A percentile compares a stretch with the other conserved stretches of the same genome.
phyloP scores from a whole-genome alignment of 345 rosid species.

The Melaleuca alternifolia region DNA sequence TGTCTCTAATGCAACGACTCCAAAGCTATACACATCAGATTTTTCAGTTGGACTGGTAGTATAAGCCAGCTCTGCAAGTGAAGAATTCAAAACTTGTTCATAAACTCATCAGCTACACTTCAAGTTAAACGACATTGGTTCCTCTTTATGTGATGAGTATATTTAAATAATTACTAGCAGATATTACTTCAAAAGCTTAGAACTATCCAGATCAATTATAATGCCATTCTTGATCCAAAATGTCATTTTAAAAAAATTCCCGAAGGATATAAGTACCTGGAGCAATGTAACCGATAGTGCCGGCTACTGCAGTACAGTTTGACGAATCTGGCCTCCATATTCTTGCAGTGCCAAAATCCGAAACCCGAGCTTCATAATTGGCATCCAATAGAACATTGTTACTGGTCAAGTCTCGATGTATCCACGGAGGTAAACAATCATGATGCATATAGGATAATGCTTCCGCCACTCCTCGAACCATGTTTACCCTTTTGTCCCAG shows the following conservation, averaged over 20 bases:
- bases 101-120: background rate
- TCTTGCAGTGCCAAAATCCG: background rate
- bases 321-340: background rate
- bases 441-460: background rate
- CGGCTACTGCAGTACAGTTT: background rate
- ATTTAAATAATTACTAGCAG: background rate
- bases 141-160: background rate
- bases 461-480: background rate
- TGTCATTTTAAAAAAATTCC: background rate
- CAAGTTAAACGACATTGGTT: background rate
- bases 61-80: background rate
- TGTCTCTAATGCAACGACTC: background rate
- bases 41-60: background rate
- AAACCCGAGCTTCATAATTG: background rate
- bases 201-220: background rate
- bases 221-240: background rate
- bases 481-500: background rate
- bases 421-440: background rate
- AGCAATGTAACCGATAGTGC: background rate
- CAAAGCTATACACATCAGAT: background rate
- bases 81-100: background rate
- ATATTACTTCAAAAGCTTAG: background rate
- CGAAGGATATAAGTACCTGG: background rate
- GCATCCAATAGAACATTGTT: background rate
- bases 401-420: background rate